Percentiles rank a stretch among this genome's conserved stretches.
phyloP scores from a whole-genome alignment of 1,284 basidiomycete genomes.

The Ceratobasidium sp. region DNA sequence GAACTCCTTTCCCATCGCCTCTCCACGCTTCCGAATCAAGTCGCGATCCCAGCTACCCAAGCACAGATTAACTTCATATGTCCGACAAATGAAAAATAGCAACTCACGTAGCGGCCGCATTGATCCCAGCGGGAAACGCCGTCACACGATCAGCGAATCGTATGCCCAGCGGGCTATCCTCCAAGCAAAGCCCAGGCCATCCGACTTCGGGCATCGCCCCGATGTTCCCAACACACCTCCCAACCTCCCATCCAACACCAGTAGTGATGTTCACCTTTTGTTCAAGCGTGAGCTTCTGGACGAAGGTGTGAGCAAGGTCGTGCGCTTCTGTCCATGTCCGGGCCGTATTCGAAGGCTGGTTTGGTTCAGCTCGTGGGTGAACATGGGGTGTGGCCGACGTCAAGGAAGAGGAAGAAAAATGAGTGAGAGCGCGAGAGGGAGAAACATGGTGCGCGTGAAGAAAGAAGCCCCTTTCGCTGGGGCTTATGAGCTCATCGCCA shows the following conservation, averaged over 20 bases:
- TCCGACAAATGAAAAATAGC: slow-evolving; percentile 27
- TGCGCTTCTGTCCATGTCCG: slow-evolving; percentile 41
- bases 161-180: slow-evolving; percentile 71
- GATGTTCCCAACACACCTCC: slow-evolving; percentile 48
- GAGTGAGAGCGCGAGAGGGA: not conserved
- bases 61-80: not conserved
- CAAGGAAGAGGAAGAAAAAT: not conserved
- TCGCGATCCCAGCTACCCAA: slow-evolving; percentile 64
- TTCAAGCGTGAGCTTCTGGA: slow-evolving; percentile 44
- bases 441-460: not conserved
- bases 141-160: slow-evolving; percentile 69
- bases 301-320: slow-evolving; percentile 30
- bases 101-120: slow-evolving; percentile 64
- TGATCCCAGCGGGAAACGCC: slow-evolving; percentile 66
- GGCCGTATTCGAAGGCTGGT: slow-evolving; percentile 38
- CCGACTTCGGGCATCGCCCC: slow-evolving; percentile 56
- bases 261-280: slow-evolving; percentile 49
- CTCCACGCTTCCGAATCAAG: slow-evolving; percentile 78
- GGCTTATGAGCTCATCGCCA: not conserved
- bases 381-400: not conserved
- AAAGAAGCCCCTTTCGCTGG: not conserved
- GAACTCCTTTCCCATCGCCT: slow-evolving; percentile 83
- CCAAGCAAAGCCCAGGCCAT: slow-evolving; percentile 72
- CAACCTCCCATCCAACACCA: slow-evolving; percentile 22
- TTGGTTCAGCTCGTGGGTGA: slow-evolving; percentile 28